A percentile compares a stretch with the other conserved stretches of the same genome.
Evolutionary conservation across 129 eudicot species (phyloP).

Genomic region (Glebionis coronaria): DNA sequence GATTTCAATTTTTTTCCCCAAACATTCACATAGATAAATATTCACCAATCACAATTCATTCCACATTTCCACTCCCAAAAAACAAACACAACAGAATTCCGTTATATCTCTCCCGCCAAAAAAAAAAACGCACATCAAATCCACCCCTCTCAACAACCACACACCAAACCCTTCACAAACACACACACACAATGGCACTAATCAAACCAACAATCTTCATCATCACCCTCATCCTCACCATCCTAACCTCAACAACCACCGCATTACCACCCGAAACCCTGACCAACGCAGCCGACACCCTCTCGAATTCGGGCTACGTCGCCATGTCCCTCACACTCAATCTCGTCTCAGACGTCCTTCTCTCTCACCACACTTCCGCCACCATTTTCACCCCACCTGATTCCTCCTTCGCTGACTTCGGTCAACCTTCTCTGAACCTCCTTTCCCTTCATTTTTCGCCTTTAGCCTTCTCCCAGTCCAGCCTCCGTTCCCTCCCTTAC

Average conservation of each 20-base stretch:
- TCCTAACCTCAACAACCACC: constrained; percentile 17
- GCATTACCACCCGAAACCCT: constrained; percentile 42
- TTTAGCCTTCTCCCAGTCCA: constrained; percentile 34
- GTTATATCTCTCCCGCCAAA: no score
- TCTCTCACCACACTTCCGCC: constrained; percentile 38
- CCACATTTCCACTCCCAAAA: no score
- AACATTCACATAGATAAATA: no score
- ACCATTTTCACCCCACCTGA: constrained; percentile 68
- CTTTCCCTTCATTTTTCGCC: constrained; percentile 63
- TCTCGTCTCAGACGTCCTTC: constrained; percentile 38
- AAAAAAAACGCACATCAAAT: no score
- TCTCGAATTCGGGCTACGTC: constrained; percentile 64
- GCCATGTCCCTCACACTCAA: constrained; percentile 76
- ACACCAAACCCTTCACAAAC: no score
- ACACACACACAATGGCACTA: no score
- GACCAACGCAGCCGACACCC: constrained; percentile 61
- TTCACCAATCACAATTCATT: no score
- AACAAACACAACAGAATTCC: no score
- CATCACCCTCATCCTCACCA: no score
- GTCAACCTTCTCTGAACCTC: constrained; percentile 52
- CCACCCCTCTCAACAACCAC: no score
- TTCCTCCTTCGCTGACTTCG: constrained; percentile 39
- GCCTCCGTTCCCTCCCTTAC: constrained; percentile 55
- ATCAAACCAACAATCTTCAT: no score
- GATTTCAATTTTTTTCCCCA: no score